phyloP scores from a whole-genome alignment of 1,284 basidiomycete species.

The Cronartium quercuum region DNA sequence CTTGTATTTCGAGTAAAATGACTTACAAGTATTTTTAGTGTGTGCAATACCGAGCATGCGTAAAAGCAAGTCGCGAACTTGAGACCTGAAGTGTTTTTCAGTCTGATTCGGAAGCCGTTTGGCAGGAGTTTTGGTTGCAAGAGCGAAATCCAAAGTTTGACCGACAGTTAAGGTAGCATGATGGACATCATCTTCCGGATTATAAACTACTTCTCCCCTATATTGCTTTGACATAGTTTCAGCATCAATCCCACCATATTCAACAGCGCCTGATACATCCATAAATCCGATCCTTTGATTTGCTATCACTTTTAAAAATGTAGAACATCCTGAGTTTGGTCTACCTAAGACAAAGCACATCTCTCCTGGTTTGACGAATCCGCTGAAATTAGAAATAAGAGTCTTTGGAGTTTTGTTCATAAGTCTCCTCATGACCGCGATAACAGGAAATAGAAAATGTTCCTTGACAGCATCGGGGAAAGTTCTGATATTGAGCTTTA shows the following conservation, averaged over 20 bases:
- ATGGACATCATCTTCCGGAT: slow-evolving; percentile 62
- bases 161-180: slow-evolving; percentile 68
- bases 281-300: slow-evolving; percentile 63
- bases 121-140: slow-evolving; percentile 59
- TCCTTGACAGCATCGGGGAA: not conserved
- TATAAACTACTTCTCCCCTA: slow-evolving; percentile 57
- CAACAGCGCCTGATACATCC: slow-evolving; percentile 58
- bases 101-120: slow-evolving; percentile 53
- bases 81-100: slow-evolving; percentile 54
- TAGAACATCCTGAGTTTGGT: slow-evolving; percentile 71
- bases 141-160: slow-evolving; percentile 61
- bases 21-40: slow-evolving; percentile 55
- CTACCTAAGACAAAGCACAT: slow-evolving; percentile 68
- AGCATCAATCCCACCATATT: slow-evolving; percentile 59
- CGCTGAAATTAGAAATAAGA: not conserved
- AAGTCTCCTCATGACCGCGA: not conserved
- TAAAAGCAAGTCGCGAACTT: slow-evolving; percentile 56
- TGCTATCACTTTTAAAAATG: slow-evolving; percentile 65
- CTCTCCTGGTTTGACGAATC: slow-evolving; percentile 53
- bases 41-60: slow-evolving; percentile 63
- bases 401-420: not conserved
- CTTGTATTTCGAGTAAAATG: not conserved
- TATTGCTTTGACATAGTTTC: slow-evolving; percentile 31
- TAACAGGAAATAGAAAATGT: not conserved
- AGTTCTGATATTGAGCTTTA: not conserved